phyloP scores from a whole-genome alignment of 2,329 filamentous ascomycete genomes.

The Didymella sp. region DNA sequence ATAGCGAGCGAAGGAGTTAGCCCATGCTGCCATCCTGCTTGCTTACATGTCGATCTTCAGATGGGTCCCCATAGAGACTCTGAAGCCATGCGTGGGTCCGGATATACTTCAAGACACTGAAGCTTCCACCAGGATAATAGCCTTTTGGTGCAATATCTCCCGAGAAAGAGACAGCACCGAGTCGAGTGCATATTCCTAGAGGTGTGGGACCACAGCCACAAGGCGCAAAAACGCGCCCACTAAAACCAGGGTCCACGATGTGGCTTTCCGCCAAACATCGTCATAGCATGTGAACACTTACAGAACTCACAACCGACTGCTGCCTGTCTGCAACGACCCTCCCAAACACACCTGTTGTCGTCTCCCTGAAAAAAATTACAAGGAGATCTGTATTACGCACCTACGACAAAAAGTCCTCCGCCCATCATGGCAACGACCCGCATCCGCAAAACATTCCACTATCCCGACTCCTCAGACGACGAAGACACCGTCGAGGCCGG shows the following conservation, averaged over 20 bases:
- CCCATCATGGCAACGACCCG: slow-evolving; percentile 62
- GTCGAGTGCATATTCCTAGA: neutral
- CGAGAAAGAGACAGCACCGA: neutral
- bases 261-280: slow-evolving; percentile 19
- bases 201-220: neutral
- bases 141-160: neutral
- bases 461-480: slow-evolving; percentile 66
- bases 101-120: neutral
- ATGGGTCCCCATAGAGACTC: neutral
- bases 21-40: neutral
- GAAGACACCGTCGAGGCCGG: slow-evolving; percentile 64
- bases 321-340: slow-evolving; percentile 8
- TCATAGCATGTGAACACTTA: slow-evolving; percentile 27
- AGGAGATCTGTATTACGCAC: neutral
- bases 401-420: too few relatives aligned
- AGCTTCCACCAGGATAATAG: neutral
- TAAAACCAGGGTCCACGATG: slow-evolving; percentile 28
- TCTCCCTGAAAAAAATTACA: neutral
- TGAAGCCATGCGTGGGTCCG: neutral
- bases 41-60: neutral
- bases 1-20: neutral
- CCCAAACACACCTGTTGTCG: neutral
- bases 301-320: slow-evolving; percentile 8
- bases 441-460: slow-evolving; percentile 78
- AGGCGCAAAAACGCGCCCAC: slow-evolving; percentile 6